Evolutionary conservation across 768 basidiomycete species (phyloP).

Genomic region (Psilocybe sp.): DNA sequence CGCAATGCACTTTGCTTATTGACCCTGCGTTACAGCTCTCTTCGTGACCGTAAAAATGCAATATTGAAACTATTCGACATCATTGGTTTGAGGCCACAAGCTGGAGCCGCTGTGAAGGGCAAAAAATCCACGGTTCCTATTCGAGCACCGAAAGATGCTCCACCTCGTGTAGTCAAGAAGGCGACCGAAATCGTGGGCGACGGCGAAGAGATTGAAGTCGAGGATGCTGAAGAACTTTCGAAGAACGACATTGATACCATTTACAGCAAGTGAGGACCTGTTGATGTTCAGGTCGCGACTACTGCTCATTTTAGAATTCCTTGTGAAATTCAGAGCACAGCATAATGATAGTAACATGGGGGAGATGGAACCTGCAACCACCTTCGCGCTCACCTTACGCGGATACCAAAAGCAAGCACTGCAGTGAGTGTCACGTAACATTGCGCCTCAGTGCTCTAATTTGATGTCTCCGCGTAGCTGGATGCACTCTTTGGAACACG

Average conservation of each 20-base stretch:
- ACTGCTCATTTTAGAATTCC: conserved; percentile 2
- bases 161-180: conserved; percentile 38
- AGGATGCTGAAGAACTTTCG: conserved; percentile 78
- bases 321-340: conserved; percentile 61
- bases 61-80: conserved; percentile 71
- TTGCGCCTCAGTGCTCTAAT: background rate
- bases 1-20: background rate
- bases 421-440: conserved; percentile 38
- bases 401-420: conserved; percentile 95
- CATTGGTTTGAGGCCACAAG: conserved; percentile 65
- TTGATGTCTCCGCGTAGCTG: conserved; percentile 49
- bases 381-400: conserved; percentile 73
- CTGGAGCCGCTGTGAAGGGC: conserved; percentile 34
- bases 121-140: conserved; percentile 31
- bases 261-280: conserved; percentile 64
- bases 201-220: conserved; percentile 80
- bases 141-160: conserved; percentile 39
- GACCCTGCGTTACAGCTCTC: conserved; percentile 28
- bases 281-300: background rate
- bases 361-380: conserved; percentile 77
- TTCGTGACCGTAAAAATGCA: conserved; percentile 78
- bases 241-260: conserved; percentile 81
- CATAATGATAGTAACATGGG: conserved; percentile 71
- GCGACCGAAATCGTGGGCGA: conserved; percentile 73
- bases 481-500: conserved; percentile 88